Base-by-base conservation (phyloP, 805 yeast genomes). In the Limtongia smithiae region DNA sequence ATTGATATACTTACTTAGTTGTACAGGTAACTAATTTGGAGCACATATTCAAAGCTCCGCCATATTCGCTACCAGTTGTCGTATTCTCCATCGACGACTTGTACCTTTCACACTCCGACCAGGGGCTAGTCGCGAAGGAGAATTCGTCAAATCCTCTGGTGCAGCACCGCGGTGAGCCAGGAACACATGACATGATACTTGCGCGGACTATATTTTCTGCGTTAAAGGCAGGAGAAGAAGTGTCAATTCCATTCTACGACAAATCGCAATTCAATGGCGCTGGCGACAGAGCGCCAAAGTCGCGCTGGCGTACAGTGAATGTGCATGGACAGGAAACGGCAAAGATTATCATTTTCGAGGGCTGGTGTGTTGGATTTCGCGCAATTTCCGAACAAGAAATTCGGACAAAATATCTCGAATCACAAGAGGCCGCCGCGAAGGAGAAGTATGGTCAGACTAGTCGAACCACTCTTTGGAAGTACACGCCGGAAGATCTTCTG, bases 331-430 rank as follows among this genome's bases (percentile, higher is more conserved):
- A 38, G 17, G 57, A 62, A 1, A 75, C 77, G 1, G 71, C 79
- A 3, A 87, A 85, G 60, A 75, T 89, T 3, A 74, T 91, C 2
- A 65, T 91, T 1, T 72, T 93, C 35, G 98, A 91, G 68, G 98
- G 97, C 3, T 91, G 98, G 98, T 88, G 90, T 69, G 75, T 80
- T 21, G 97, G 97, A 1, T 91, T 80, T 63, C 54, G 63, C 3
- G 72, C 83, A 1, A 57, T 77, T 17, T 56, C 66, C 1, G 58
- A 65, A 24, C 55, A 54, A 1, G 65, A 63, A 5, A 50, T 74
- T 44, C 44, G 60, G 14, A 22, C 25, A 7, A 59, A 55, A 43
- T 71, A 41, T 37, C 17, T 36, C 12, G 44, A 18, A 9, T 30
- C 42, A 15, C 20, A 24, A 7, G 34, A 12, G 12, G 25, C 20